Percentiles rank a stretch among this genome's conserved stretches.
These are phyloP conservation scores for Solanum sejunctum DNA, from an alignment of 257 asterid genomes.

Conservation along the genomic window DNA sequence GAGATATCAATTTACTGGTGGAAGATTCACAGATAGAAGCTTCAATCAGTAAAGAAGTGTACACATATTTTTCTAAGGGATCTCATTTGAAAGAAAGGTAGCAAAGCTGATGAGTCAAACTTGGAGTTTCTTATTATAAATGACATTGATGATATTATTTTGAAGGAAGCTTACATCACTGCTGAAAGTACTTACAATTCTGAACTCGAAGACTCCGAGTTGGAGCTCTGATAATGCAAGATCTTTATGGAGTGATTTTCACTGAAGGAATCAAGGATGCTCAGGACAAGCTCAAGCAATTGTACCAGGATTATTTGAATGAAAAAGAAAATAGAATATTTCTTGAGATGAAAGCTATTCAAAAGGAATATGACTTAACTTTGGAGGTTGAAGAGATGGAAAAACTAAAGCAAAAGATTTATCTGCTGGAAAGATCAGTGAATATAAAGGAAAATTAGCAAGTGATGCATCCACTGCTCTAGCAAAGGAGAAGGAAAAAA, in stretches of 20 bases:
- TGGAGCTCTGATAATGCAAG: too few relatives aligned
- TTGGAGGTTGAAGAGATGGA: conserved; percentile 40
- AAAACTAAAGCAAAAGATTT: conserved; percentile 41
- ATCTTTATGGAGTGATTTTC: too few relatives aligned
- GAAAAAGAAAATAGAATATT: too few relatives aligned
- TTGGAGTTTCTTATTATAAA: conserved; percentile 21
- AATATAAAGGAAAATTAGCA: conserved; percentile 34
- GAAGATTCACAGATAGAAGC: conserved; percentile 39
- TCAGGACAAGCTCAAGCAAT: too few relatives aligned
- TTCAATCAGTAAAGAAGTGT: conserved; percentile 40
- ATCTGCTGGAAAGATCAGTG: conserved; percentile 18
- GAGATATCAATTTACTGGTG: conserved; percentile 24
- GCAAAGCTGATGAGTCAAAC: conserved; percentile 25
- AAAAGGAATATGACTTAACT: conserved; percentile 39
- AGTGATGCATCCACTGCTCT: conserved; percentile 30
- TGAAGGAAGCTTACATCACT: conserved; percentile 24
- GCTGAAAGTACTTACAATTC: too few relatives aligned
- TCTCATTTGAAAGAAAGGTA: conserved; percentile 20
- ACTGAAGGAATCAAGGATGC: too few relatives aligned
- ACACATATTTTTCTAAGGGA: conserved; percentile 41
- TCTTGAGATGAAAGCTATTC: too few relatives aligned
- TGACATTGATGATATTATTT: conserved; percentile 26
- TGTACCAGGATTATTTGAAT: too few relatives aligned
- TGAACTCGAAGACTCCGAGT: too few relatives aligned
- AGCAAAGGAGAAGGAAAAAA: conserved; percentile 34